Base-by-base conservation (phyloP, 2,329 filamentous ascomycete genomes). In the Lasiodiplodia citricola region DNA sequence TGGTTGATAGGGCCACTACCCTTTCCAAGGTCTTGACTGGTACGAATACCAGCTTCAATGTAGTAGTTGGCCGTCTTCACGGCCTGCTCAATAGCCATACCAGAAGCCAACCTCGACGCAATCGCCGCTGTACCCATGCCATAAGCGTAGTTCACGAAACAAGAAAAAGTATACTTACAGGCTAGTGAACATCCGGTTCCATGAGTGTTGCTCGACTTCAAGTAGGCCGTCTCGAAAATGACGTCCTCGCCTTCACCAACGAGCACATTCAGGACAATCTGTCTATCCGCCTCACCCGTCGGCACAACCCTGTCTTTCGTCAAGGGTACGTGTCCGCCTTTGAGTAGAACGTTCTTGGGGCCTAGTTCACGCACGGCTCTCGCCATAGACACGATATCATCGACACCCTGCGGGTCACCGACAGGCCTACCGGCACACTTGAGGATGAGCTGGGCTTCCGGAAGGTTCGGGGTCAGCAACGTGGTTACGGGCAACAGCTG, bases 141-240 rank as follows among this genome's bases (percentile, higher is more conserved):
- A 62, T 11, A 38, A 50, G n/a, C 18, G 21, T 8, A 52, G 13
- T 41, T 10, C 10, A 28, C 6, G 3, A 65, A 3, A 18, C 13
- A 8, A 16, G n/a, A 13, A 21, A n/a, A 84, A 37, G 2, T 16
- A 23, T 38, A 25, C 60, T 52, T 35, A 64, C 60, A 97, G 51
- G 96, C 96, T 70, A 98, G 86, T 11, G 94, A 96, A 77, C 96
- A 99, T 4, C 96, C 96, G 0, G 96, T 98, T 0, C 96, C 96
- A 75, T 99, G 96, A 0, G 95, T 98, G 76, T 95, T 95, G 70
- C 85, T 90, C 10, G 91, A 93, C 11, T 85, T 81, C 71, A 93
- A 85, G 76, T 91, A 97, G 4, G 85, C 84, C 50, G 88, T 92
- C 78, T 94, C 86, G 60, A 97, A 86, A 50, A 88, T 82, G 1